Evolutionary conservation across 306 rosid genomes (phyloP).

Genomic region (Gastrolobium villosum): DNA sequence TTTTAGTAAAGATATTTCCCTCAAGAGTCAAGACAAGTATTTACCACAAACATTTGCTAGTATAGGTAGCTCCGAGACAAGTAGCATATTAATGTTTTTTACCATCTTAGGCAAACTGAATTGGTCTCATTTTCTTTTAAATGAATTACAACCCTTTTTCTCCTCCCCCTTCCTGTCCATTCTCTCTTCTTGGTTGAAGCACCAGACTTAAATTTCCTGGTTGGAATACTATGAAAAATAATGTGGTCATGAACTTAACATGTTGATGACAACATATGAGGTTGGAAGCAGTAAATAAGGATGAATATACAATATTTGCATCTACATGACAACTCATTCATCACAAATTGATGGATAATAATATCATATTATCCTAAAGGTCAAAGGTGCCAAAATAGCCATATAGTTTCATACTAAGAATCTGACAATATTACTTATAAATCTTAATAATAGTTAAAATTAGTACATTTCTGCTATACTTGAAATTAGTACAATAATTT

Average conservation of each 20-base stretch:
- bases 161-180: background rate
- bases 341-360: background rate
- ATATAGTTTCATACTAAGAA: background rate
- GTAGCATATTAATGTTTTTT: constrained; percentile 8
- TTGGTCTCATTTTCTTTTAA: constrained; percentile 7
- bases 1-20: constrained; percentile 15
- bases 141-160: background rate
- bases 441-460: background rate
- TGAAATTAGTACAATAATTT: background rate
- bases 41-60: background rate
- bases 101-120: constrained; percentile 7
- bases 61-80: background rate
- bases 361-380: background rate
- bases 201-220: too few species aligned
- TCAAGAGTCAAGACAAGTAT: background rate
- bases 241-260: constrained; percentile 4
- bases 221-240: constrained; percentile 12
- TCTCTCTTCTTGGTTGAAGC: background rate
- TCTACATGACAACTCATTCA: constrained; percentile 2
- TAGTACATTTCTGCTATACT: background rate
- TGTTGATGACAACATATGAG: background rate
- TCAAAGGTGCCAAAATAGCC: background rate
- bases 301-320: background rate
- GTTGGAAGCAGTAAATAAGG: background rate
- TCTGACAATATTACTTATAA: background rate